These are phyloP conservation scores for Cladosporium sp. DNA, from an alignment of 2,329 filamentous ascomycete genomes.

Conservation along the genomic window DNA sequence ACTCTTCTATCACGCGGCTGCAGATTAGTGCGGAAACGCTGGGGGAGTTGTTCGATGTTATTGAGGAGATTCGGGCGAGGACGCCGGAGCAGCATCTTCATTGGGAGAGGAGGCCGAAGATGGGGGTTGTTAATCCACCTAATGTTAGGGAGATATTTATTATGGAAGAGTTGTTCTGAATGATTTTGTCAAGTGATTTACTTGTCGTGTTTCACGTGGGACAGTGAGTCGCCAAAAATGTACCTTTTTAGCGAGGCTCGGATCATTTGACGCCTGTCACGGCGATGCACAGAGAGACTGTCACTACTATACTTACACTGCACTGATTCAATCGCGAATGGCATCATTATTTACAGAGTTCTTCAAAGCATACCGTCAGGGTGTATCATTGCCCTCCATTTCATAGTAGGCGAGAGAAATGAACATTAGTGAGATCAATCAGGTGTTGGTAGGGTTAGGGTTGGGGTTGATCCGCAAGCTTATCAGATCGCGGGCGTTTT, in stretches of 20 bases:
- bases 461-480: background rate
- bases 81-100: background rate
- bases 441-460: background rate
- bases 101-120: conserved; percentile 9
- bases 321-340: too few relatives aligned
- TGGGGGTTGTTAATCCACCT: conserved; percentile 5
- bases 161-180: conserved; percentile 1
- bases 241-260: too few relatives aligned
- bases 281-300: too few relatives aligned
- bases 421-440: background rate
- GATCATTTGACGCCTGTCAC: too few relatives aligned
- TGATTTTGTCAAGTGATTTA: background rate
- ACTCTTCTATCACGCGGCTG: background rate
- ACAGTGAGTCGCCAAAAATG: too few relatives aligned
- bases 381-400: background rate
- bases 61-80: conserved; percentile 1
- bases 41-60: conserved; percentile 5
- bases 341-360: too few relatives aligned
- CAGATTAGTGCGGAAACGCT: conserved; percentile 2
- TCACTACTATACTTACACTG: background rate
- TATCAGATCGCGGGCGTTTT: background rate
- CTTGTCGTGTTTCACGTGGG: too few relatives aligned
- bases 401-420: background rate
- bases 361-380: too few relatives aligned
- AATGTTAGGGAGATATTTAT: conserved; percentile 7